Evolutionary conservation across 164 flowering plant species (phyloP).

Genomic region (Magnolia changhungtana): DNA sequence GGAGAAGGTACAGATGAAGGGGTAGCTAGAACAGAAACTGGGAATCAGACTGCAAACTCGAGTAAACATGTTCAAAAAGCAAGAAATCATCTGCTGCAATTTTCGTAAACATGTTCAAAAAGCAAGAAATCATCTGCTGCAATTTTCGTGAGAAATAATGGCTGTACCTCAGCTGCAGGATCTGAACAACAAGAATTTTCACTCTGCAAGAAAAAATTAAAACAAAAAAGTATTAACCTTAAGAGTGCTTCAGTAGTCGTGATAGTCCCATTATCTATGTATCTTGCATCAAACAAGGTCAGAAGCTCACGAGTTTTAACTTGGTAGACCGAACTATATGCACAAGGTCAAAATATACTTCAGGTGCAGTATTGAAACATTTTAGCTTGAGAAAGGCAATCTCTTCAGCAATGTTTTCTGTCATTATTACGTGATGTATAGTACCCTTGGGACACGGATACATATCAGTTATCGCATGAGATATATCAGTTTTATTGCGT

Average conservation of each 20-base stretch:
- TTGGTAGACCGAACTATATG: neutral
- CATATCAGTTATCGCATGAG: too few relatives aligned
- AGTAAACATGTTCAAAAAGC: neutral
- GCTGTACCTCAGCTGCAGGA: conserved; percentile 61
- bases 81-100: neutral
- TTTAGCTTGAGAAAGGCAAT: too few relatives aligned
- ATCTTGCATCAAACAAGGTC: neutral
- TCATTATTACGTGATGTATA: too few relatives aligned
- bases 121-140: neutral
- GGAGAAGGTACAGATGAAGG: conserved; percentile 62
- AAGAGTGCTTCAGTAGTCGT: conserved; percentile 1
- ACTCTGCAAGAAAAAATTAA: conserved; percentile 36
- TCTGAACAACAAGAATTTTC: conserved; percentile 61
- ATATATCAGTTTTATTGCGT: too few relatives aligned
- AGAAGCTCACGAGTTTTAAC: neutral
- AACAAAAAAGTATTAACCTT: neutral
- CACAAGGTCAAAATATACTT: neutral
- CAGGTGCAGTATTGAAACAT: neutral
- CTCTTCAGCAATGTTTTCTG: too few relatives aligned
- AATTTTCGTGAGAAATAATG: neutral
- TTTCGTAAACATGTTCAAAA: neutral
- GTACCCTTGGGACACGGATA: too few relatives aligned
- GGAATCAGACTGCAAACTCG: neutral
- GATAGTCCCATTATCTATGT: neutral
- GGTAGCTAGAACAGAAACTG: conserved; percentile 47